These are phyloP conservation scores for Neurospora tetraspora DNA, from an alignment of 495 filamentous ascomycete species.

Conservation along the genomic window DNA sequence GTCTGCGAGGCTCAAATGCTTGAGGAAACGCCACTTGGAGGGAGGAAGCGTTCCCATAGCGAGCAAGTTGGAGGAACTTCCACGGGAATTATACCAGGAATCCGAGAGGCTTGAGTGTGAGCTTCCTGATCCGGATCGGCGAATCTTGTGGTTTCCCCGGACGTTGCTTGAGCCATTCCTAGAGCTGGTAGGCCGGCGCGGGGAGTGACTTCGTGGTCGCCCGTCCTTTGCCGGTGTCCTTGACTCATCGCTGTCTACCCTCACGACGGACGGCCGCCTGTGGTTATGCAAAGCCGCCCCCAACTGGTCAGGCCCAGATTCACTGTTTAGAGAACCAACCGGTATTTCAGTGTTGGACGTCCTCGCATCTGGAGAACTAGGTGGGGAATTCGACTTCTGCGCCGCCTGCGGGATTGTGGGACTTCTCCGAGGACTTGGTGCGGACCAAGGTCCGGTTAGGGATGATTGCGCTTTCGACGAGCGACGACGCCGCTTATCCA, in stretches of 20 bases:
- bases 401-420: slow-evolving; percentile 46
- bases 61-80: slow-evolving; percentile 65
- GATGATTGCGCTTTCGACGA: slow-evolving; percentile 78
- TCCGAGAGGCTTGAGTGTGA: slow-evolving; percentile 79
- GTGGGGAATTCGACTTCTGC: slow-evolving; percentile 47
- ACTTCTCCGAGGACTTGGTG: slow-evolving; percentile 47
- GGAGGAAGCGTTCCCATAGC: slow-evolving; percentile 55
- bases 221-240: slow-evolving; percentile 28
- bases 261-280: slow-evolving; percentile 30
- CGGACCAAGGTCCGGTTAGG: slow-evolving; percentile 56
- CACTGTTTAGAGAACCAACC: slow-evolving; percentile 35
- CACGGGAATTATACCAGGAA: slow-evolving; percentile 49
- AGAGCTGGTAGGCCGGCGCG: slow-evolving; percentile 61
- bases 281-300: slow-evolving; percentile 17
- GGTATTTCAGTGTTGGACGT: slow-evolving; percentile 34
- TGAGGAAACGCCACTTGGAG: slow-evolving; percentile 89
- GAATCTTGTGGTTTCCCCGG: slow-evolving; percentile 56
- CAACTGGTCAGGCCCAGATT: slow-evolving; percentile 29
- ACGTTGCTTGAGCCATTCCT: slow-evolving; percentile 56
- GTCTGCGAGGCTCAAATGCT: slow-evolving; percentile 83
- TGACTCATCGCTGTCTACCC: slow-evolving; percentile 31
- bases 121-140: slow-evolving; percentile 81
- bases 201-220: slow-evolving; percentile 67
- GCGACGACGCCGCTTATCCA: slow-evolving; percentile 78
- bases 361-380: slow-evolving; percentile 53